Percentiles rank a stretch among this genome's conserved stretches.
These are phyloP conservation scores for Leccinum subfulvum DNA, from an alignment of 1,284 basidiomycete genomes.

Conservation along the genomic window DNA sequence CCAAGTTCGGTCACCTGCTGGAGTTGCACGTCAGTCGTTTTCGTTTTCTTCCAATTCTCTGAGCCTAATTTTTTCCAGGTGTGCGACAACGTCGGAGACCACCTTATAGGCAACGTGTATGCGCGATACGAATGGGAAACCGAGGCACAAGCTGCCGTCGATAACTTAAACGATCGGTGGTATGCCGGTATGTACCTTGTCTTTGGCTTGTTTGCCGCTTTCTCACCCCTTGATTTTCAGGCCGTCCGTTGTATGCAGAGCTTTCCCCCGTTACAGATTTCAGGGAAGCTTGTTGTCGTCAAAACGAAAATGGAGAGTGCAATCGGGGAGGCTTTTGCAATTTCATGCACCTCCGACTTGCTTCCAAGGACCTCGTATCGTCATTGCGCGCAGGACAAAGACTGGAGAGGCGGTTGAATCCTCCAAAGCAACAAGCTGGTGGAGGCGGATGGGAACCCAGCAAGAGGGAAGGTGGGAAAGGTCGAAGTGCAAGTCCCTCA, in stretches of 20 bases:
- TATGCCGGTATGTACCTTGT: conserved; percentile 76
- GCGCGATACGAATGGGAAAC: conserved; percentile 98
- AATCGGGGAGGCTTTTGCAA: conserved; percentile 98
- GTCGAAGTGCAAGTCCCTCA: conserved; percentile 70
- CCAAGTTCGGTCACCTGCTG: conserved; percentile 92
- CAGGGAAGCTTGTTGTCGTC: conserved; percentile 96
- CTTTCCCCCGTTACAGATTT: conserved; percentile 98
- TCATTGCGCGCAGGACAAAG: conserved; percentile 82
- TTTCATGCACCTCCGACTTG: conserved; percentile 95
- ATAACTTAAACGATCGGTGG: conserved; percentile 94
- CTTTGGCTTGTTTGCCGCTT: neutral
- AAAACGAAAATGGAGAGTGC: conserved; percentile 97
- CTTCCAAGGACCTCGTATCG: conserved; percentile 78
- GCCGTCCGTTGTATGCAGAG: conserved; percentile 96
- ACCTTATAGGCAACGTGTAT: conserved; percentile 98
- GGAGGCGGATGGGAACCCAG: conserved; percentile 79
- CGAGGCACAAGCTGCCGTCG: conserved; percentile 92
- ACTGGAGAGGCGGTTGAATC: conserved; percentile 75
- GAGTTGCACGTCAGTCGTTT: conserved; percentile 82
- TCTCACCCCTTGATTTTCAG: conserved; percentile 39
- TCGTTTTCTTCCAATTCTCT: neutral
- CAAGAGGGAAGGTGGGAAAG: conserved; percentile 60
- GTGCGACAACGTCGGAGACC: conserved; percentile 99
- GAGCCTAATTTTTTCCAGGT: conserved; percentile 49
- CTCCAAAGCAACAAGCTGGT: conserved; percentile 57